Percentiles rank a stretch among this genome's conserved stretches.
phyloP scores from a whole-genome alignment of 2,329 filamentous ascomycete genomes.

The Penicillium nordicum region DNA sequence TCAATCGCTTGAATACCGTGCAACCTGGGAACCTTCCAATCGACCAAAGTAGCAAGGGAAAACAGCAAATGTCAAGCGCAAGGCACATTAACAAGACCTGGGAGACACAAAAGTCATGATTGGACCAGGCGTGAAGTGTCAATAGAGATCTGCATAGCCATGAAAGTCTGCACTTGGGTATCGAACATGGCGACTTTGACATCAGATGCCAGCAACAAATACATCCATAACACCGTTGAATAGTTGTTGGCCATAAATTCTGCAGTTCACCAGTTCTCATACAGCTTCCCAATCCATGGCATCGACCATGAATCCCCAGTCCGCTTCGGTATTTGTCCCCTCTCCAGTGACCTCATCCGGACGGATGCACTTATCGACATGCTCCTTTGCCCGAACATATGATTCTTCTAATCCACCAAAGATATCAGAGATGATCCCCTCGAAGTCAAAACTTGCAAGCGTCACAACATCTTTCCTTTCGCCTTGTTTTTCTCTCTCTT shows the following conservation, averaged over 20 bases:
- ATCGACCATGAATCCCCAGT: constrained; percentile 58
- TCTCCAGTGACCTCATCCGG: constrained; percentile 12
- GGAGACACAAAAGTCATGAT: neutral
- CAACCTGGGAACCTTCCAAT: neutral
- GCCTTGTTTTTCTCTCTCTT: constrained; percentile 25
- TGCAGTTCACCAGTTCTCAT: constrained; percentile 9
- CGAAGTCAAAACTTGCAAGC: constrained; percentile 60
- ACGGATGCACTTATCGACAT: constrained; percentile 37
- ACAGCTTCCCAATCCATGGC: constrained; percentile 58
- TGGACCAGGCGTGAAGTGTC: too few relatives aligned
- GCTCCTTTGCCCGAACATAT: constrained; percentile 51
- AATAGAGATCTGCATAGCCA: neutral
- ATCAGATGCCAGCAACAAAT: neutral
- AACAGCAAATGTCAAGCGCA: neutral
- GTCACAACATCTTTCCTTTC: constrained; percentile 30
- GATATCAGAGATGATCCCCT: constrained; percentile 57
- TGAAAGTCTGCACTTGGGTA: neutral
- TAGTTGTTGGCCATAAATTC: neutral
- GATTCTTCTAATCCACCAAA: constrained; percentile 59
- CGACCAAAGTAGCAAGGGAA: neutral
- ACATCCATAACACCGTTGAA: neutral
- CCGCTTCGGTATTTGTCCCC: constrained; percentile 36
- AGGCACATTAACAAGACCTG: neutral
- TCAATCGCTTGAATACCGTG: neutral
- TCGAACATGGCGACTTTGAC: neutral